phyloP scores from a whole-genome alignment of 768 basidiomycete species.

The Naganishia randhawae region DNA sequence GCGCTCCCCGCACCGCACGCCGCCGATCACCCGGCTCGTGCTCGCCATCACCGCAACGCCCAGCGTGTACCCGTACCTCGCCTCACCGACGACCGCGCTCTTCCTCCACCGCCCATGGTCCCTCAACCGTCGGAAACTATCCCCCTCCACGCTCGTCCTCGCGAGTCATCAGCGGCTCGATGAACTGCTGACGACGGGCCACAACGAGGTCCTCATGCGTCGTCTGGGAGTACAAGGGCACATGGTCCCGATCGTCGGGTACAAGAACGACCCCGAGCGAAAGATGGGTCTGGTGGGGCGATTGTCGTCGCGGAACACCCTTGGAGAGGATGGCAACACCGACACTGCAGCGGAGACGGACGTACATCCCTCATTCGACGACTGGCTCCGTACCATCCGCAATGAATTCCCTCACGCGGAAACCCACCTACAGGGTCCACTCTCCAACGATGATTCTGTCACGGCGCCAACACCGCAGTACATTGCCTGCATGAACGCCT shows the following conservation, averaged over 20 bases:
- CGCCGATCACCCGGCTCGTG: not conserved
- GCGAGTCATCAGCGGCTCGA: slow-evolving; percentile 27
- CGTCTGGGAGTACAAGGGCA: not conserved
- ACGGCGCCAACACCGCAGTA: not conserved
- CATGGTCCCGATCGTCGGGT: slow-evolving; percentile 15
- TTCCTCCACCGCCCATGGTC: slow-evolving; percentile 26
- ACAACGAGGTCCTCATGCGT: slow-evolving; percentile 17
- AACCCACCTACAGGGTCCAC: not conserved
- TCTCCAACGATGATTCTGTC: too few species aligned
- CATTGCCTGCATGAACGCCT: slow-evolving; percentile 29
- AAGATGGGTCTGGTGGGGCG: slow-evolving; percentile 19
- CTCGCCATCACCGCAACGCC: slow-evolving; percentile 21
- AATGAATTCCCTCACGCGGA: slow-evolving; percentile 11
- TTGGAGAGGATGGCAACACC: not conserved
- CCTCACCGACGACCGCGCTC: not conserved
- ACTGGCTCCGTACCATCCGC: slow-evolving; percentile 1
- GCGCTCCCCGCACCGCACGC: not conserved
- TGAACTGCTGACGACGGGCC: slow-evolving; percentile 25
- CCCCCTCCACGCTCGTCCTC: not conserved
- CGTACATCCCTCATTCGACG: not conserved
- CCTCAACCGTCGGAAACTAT: not conserved
- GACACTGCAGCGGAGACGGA: not conserved
- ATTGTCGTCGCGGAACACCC: not conserved
- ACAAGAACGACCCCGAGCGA: slow-evolving; percentile 24
- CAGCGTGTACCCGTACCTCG: not conserved